phyloP scores from a whole-genome alignment of 2,329 filamentous ascomycete species.

The Colletotrichum abscissum region DNA sequence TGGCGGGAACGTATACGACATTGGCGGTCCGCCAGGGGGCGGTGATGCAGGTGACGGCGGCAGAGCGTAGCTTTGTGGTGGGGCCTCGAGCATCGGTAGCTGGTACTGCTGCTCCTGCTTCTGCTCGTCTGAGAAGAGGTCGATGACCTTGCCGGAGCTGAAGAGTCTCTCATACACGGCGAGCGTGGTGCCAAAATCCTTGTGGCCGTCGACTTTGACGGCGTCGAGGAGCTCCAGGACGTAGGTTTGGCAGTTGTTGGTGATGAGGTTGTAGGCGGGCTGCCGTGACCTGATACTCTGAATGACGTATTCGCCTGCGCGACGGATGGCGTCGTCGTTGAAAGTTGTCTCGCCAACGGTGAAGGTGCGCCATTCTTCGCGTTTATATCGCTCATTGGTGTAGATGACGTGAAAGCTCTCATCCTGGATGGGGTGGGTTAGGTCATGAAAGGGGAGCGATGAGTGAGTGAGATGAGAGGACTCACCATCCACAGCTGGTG shows the following conservation, averaged over 20 bases:
- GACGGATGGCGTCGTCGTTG: constrained; percentile 63
- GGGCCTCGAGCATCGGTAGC: constrained; percentile 2
- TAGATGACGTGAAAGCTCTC: constrained; percentile 68
- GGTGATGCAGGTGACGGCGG: constrained; percentile 44
- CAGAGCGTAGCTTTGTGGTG: constrained; percentile 41
- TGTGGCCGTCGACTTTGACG: constrained; percentile 61
- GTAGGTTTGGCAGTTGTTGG: constrained; percentile 71
- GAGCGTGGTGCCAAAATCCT: constrained; percentile 64
- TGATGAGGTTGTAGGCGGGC: constrained; percentile 67
- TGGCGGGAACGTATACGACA: neutral
- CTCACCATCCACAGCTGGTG: constrained; percentile 71
- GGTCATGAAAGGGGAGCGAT: neutral
- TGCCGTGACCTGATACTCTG: constrained; percentile 60
- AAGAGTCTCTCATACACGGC: constrained; percentile 64
- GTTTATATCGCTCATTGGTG: constrained; percentile 59
- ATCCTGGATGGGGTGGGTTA: constrained; percentile 47
- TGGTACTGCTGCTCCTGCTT: constrained; percentile 39
- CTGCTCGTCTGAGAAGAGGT: constrained; percentile 57
- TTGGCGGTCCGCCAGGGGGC: neutral
- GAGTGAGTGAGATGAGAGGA: constrained; percentile 3
- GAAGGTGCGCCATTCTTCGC: constrained; percentile 62
- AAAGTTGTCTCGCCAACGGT: constrained; percentile 63
- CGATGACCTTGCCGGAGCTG: constrained; percentile 60
- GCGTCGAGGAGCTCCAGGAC: constrained; percentile 64
- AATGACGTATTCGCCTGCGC: constrained; percentile 64